Evolutionary conservation across 1,284 basidiomycete genomes (phyloP).

Genomic region (Boletellus deceptivus): DNA sequence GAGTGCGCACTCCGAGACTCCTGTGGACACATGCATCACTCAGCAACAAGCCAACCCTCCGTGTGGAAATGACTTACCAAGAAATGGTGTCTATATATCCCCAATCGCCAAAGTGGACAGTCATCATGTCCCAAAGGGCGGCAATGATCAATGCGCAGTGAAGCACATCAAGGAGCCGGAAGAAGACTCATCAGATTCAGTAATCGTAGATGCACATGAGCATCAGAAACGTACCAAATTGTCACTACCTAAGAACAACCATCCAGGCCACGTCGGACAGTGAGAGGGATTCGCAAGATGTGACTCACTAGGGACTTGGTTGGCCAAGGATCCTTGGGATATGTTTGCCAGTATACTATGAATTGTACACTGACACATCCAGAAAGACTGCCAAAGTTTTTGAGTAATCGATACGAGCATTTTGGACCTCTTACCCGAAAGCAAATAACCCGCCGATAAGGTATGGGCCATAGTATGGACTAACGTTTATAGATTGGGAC

Average conservation of each 20-base stretch:
- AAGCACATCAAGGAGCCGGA: constrained; percentile 23
- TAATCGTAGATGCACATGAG: not conserved
- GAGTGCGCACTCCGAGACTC: no score
- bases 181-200: no score
- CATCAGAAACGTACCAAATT: constrained; percentile 15
- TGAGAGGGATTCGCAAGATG: not conserved
- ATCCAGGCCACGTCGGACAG: not conserved
- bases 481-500: no score
- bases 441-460: constrained; percentile 27
- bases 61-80: constrained; percentile 8
- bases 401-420: not conserved
- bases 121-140: constrained; percentile 1
- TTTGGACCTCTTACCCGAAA: constrained; percentile 13
- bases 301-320: constrained; percentile 20
- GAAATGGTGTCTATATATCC: constrained; percentile 14
- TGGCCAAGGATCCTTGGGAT: not conserved
- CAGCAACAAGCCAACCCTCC: no score
- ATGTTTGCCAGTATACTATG: no score
- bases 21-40: no score
- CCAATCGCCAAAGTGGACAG: constrained; percentile 19
- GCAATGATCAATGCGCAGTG: constrained; percentile 17
- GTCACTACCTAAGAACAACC: constrained; percentile 14
- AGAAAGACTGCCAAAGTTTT: not conserved
- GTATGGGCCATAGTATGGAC: constrained; percentile 18
- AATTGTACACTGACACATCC: no score